Evolutionary conservation across 306 rosid genomes (phyloP), one percentile per base, ranked within the genome.

Genomic region (Rubus parviflorus): DNA sequence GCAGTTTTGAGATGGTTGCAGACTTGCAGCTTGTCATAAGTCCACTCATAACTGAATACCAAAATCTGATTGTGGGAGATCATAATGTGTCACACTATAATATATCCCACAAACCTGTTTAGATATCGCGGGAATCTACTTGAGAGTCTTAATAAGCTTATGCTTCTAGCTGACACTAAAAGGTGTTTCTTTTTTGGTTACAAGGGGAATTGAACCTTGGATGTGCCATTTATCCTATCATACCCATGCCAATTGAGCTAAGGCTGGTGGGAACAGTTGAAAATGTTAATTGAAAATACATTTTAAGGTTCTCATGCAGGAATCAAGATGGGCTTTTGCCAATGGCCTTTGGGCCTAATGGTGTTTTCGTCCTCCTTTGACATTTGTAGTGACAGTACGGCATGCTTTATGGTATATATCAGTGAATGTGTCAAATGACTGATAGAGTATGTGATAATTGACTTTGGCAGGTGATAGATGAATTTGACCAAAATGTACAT

Each of bases 401-500:
- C 25, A 38, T 53, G 49, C 52, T 74, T 48, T 56, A 11, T 65
- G 9, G 16, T n/a, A 51, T 54, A 12, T 20, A 8, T 43, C 17
- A 4, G 6, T 20, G 13, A 22, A 46, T 22, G 35, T 83, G 30
- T 70, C 35, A 51, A 70, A 78, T 56, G 25, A 60, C 72, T 45
- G 45, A 8, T 15, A n/a, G 40, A 61, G 63, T 22, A 40, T 65
- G 25, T 40, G 71, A n/a, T 65, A 46, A 23, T 65, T 71, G n/a
- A 73, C 69, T 37, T 79, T 83, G 76, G 76, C 88, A 94, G 98
- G 98, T 94, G 74, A 88, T 94, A 56, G 98, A 92, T 70, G 97
- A 94, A 77, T 94, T 82, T 66, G 95, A 94, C 84, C 86, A 90
- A 70, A 90, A 83, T 79, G 97, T 94, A 57, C 98, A 94, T 88